A percentile compares a stretch with the other conserved stretches of the same genome.
These are phyloP conservation scores for Penicillium polonicum DNA, from an alignment of 2,329 filamentous ascomycete species.

Conservation along the genomic window DNA sequence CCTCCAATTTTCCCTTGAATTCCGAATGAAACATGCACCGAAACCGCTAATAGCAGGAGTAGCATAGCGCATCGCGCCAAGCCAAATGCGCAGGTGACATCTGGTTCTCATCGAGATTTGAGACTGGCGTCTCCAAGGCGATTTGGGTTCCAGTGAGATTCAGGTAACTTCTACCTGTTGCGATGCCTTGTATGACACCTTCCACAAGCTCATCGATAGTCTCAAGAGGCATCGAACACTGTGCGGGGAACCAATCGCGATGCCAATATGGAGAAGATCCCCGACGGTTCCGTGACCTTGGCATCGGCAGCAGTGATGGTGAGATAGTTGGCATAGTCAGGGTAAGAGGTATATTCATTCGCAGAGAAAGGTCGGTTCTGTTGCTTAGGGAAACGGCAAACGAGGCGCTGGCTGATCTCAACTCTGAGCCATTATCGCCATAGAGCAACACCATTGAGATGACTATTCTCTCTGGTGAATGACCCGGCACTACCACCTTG, in stretches of 20 bases:
- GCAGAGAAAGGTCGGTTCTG: background rate
- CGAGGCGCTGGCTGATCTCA: background rate
- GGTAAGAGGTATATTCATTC: constrained; percentile 5
- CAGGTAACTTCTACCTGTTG: background rate
- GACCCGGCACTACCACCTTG: constrained; percentile 57
- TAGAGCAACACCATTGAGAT: constrained; percentile 8
- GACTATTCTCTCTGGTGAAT: constrained; percentile 35
- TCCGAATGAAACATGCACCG: background rate
- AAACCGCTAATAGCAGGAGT: constrained; percentile 3
- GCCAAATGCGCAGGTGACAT: constrained; percentile 1
- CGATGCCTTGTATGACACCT: constrained; percentile 2
- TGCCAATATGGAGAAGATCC: constrained; percentile 9
- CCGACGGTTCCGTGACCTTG: constrained; percentile 4
- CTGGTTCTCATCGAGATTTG: background rate
- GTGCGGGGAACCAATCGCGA: constrained; percentile 9
- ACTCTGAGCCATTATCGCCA: background rate
- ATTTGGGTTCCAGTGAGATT: constrained; percentile 6
- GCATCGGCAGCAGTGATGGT: constrained; percentile 5
- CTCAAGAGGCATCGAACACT: background rate
- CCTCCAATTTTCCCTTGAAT: background rate
- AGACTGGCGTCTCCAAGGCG: constrained; percentile 7
- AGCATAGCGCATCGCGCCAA: constrained; percentile 11
- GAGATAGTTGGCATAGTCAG: constrained; percentile 6
- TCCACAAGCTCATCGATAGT: constrained; percentile 1
- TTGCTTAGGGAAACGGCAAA: constrained; percentile 3